Conservation (phyloP, 2,329 filamentous ascomycete species). For the Atkinsonella texensis region DNA sequence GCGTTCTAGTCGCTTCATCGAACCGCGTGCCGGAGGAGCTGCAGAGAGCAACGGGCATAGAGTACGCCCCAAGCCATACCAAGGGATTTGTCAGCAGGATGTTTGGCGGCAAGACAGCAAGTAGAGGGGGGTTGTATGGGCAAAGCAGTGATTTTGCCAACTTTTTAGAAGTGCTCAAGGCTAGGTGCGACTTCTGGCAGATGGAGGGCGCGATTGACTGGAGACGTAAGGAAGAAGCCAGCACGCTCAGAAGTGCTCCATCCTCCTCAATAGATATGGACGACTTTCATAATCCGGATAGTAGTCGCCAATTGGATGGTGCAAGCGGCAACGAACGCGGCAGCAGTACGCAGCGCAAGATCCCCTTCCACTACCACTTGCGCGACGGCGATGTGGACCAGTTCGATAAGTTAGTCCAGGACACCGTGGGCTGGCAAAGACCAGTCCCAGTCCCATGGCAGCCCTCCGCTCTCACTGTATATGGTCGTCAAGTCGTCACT, state of each 20-base stretch:
- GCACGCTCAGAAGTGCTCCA: conserved; percentile 3
- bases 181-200: conserved; percentile 72
- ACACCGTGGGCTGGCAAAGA: conserved; percentile 13
- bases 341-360: conserved; percentile 8
- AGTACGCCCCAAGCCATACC: conserved; percentile 47
- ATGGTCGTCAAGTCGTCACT: conserved; percentile 51
- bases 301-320: not conserved
- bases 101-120: conserved; percentile 26
- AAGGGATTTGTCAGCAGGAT: conserved; percentile 38
- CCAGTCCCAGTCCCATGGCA: conserved; percentile 25
- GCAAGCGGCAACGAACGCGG: not conserved
- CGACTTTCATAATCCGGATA: not conserved
- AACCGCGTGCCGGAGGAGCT: conserved; percentile 78
- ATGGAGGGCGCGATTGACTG: conserved; percentile 68
- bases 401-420: conserved; percentile 15
- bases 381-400: conserved; percentile 13
- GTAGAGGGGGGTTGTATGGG: conserved; percentile 40
- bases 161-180: conserved; percentile 65
- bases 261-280: not conserved
- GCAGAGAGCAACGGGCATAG: conserved; percentile 59
- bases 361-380: conserved; percentile 21
- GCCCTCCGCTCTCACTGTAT: conserved; percentile 36
- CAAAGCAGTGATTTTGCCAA: conserved; percentile 60
- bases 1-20: conserved; percentile 67
- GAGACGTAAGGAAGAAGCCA: conserved; percentile 40